Evolutionary conservation across 345 rosid genomes (phyloP).

Genomic region (Eucalyptus regnans): DNA sequence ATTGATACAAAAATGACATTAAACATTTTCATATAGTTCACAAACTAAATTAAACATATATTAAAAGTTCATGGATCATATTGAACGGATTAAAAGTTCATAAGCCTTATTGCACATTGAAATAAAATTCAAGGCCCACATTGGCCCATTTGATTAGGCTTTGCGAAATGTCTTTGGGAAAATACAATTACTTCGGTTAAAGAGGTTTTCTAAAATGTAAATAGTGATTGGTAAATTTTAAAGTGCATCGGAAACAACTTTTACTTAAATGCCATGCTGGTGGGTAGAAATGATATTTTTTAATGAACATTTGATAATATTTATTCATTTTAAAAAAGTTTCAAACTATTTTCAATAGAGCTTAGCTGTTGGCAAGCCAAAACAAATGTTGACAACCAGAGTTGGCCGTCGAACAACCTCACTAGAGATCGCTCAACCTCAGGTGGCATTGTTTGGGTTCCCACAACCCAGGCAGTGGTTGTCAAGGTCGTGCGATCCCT

Average conservation of each 20-base stretch:
- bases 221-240: too few species aligned
- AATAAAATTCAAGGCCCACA: neutral
- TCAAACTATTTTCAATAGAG: too few species aligned
- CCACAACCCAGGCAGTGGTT: rapidly evolving
- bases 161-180: too few species aligned
- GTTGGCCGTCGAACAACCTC: too few species aligned
- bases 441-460: too few species aligned
- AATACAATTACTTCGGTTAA: too few species aligned
- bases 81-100: neutral
- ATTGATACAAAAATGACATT: neutral
- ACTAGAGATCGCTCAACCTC: too few species aligned
- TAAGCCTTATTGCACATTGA: rapidly evolving
- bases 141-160: too few species aligned
- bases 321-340: too few species aligned
- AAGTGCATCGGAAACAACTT: rapidly evolving
- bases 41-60: rapidly evolving
- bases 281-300: too few species aligned
- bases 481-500: rapidly evolving
- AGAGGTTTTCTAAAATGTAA: rapidly evolving
- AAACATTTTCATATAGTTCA: neutral
- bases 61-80: rapidly evolving
- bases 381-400: rapidly evolving
- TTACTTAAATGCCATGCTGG: rapidly evolving
- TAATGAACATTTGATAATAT: too few species aligned
- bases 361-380: rapidly evolving